Conservation (phyloP, 2,329 filamentous ascomycete genomes). For the Cadophora malorum region DNA sequence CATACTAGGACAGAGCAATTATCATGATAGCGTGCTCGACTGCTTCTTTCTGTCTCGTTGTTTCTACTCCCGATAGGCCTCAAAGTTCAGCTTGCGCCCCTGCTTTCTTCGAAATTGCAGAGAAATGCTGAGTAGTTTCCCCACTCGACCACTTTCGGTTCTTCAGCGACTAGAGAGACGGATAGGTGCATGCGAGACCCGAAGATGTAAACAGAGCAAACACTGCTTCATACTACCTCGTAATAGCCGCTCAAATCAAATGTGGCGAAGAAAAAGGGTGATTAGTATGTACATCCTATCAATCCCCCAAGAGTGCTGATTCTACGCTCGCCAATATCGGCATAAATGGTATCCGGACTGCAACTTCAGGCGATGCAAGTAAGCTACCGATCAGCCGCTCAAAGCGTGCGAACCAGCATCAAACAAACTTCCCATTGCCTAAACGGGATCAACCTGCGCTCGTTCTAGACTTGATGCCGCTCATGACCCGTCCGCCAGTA, state of each 20-base stretch:
- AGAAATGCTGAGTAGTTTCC: not conserved
- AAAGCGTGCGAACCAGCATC: not conserved
- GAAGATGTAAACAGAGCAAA: not conserved
- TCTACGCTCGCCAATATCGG: too few species aligned
- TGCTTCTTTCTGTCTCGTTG: too few species aligned
- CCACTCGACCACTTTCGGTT: not conserved
- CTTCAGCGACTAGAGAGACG: not conserved
- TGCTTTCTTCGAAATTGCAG: too few species aligned
- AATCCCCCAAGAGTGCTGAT: not conserved
- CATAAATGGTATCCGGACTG: not conserved
- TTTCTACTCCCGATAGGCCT: too few species aligned
- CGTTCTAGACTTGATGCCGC: not conserved
- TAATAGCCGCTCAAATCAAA: not conserved
- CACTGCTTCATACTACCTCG: not conserved
- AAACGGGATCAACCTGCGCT: not conserved
- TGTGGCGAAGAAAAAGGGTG: not conserved
- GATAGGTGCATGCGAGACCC: not conserved
- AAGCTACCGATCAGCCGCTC: not conserved
- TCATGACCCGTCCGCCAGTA: not conserved
- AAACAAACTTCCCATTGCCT: not conserved
- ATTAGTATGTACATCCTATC: not conserved
- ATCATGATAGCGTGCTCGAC: too few species aligned
- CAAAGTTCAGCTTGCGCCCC: too few species aligned
- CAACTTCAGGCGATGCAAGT: not conserved
- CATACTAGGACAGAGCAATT: too few species aligned